Evolutionary conservation across 106 monocot species (phyloP), one percentile per base, ranked within the genome.

Genomic region (Xerophyta viscosa): DNA sequence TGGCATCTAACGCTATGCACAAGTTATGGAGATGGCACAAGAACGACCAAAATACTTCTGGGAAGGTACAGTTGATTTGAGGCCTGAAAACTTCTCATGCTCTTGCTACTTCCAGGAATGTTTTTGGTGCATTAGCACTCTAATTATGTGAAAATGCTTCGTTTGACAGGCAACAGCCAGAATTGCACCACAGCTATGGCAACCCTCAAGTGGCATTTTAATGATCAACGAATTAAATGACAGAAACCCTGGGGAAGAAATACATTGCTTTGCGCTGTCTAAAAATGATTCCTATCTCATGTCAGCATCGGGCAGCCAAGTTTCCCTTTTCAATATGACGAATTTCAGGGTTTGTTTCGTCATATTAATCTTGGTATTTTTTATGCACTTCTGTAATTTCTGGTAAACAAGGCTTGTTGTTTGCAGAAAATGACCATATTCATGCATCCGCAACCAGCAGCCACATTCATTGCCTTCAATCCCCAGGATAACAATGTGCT

Each of bases 1-100:
- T 87, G 56, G 21, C 82, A 57, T 82, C 71, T 24, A 82, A 82
- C 69, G 78, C 71, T 33, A 55, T 75, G 62, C 78, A 74, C 39
- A 78, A 88, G 67, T 53, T 88, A 29, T 88, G 82, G 87, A 88
- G 71, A 63, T 88, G 87, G 87, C 57, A 69, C 22, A 72, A 69
- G 27, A 75, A 52, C 31, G 77, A 71, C 31, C 56, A 71, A 43
- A 81, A 87, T 61, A 18, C 33, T 6, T 56, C 56, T 57, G 71
- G 65, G 33, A 88, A 82, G 78, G 87, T 82, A 52, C 33, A 21
- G 28, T 31, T 19, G 30, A 18, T 9, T 54, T 41, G 19, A 20
- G 4, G 22, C 28, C 29, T 6, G 23, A 28, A 45, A 44, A 14
- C n/a, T 44, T 51, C 18, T 19, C 3, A 19, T 13, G 19, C 3